Percentiles rank a stretch among this genome's conserved stretches.
These are phyloP conservation scores for Cyanodermella asteris DNA, from an alignment of 2,329 filamentous ascomycete species.

Conservation along the genomic window DNA sequence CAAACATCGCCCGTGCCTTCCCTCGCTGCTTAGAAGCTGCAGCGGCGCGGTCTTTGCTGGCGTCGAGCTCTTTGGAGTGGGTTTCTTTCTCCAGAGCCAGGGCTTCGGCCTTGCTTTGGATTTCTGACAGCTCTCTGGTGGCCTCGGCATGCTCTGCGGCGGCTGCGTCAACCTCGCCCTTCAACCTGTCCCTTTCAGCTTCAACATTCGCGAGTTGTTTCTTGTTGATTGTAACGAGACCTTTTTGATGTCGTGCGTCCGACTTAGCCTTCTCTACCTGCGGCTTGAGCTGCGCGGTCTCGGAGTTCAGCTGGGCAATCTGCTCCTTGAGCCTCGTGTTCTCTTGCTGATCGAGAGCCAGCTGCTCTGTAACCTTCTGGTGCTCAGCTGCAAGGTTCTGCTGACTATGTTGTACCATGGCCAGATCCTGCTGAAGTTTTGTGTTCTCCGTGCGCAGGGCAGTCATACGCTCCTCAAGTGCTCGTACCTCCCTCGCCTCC, in stretches of 20 bases:
- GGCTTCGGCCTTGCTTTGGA: slow-evolving; percentile 23
- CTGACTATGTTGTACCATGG: slow-evolving; percentile 58
- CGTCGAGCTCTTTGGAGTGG: slow-evolving; percentile 6
- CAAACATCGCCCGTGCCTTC: slow-evolving; percentile 9
- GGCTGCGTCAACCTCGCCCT: slow-evolving; percentile 51
- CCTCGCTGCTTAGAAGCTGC: too few relatives aligned
- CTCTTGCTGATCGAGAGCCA: slow-evolving; percentile 76
- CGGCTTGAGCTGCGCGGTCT: slow-evolving; percentile 66
- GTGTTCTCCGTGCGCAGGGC: slow-evolving; percentile 58
- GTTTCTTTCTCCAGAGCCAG: slow-evolving; percentile 9
- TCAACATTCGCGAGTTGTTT: slow-evolving; percentile 87
- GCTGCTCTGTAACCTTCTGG: slow-evolving; percentile 46
- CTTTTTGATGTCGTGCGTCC: slow-evolving; percentile 86
- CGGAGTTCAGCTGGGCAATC: slow-evolving; percentile 61
- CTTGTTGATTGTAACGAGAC: slow-evolving; percentile 92
- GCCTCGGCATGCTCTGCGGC: slow-evolving; percentile 39
- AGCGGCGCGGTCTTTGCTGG: too few relatives aligned
- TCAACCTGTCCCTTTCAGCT: slow-evolving; percentile 68
- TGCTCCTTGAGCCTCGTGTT: slow-evolving; percentile 70
- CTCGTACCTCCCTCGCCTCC: slow-evolving; percentile 68
- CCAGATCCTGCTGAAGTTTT: slow-evolving; percentile 65
- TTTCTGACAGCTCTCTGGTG: slow-evolving; percentile 25
- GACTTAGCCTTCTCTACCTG: slow-evolving; percentile 83
- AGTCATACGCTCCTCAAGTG: slow-evolving; percentile 62
- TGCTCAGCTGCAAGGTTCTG: slow-evolving; percentile 70